Percentiles rank a stretch among this genome's conserved stretches.
These are phyloP conservation scores for Globisporangium viniferum DNA, from an alignment of 352 stramenopile species.

Conservation along the genomic window DNA sequence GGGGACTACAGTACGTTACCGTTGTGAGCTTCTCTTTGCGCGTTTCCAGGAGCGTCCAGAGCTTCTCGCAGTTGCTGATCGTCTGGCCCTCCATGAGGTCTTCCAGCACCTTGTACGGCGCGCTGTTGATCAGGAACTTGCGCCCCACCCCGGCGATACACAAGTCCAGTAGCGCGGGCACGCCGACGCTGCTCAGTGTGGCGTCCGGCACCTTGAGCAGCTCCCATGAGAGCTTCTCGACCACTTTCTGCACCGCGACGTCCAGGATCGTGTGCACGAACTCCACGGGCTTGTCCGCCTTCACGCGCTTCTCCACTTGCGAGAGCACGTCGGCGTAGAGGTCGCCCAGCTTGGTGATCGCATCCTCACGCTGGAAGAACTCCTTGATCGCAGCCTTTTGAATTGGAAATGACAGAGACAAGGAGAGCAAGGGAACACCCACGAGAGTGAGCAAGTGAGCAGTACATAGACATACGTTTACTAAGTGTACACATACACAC, in stretches of 20 bases:
- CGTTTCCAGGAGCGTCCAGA: constrained; percentile 80
- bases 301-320: constrained; percentile 31
- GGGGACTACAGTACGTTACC: constrained; percentile 8
- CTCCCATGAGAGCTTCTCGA: constrained; percentile 74
- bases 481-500: not conserved
- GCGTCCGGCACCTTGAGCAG: constrained; percentile 59
- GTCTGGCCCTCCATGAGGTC: constrained; percentile 87
- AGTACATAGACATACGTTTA: not conserved
- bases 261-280: constrained; percentile 65
- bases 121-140: constrained; percentile 63
- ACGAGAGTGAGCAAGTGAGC: not conserved
- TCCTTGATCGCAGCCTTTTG: constrained; percentile 46
- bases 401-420: constrained; percentile 5
- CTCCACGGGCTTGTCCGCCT: constrained; percentile 31
- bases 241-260: constrained; percentile 76
- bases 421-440: not conserved
- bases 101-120: constrained; percentile 83
- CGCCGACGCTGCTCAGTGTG: constrained; percentile 52
- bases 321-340: constrained; percentile 41
- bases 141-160: constrained; percentile 74
- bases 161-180: constrained; percentile 72
- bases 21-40: constrained; percentile 75
- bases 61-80: constrained; percentile 80
- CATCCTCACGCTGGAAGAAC: constrained; percentile 59
- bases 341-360: constrained; percentile 41